These are phyloP conservation scores for Rachicladosporium sp. DNA, from an alignment of 2,329 filamentous ascomycete genomes.

Conservation along the genomic window DNA sequence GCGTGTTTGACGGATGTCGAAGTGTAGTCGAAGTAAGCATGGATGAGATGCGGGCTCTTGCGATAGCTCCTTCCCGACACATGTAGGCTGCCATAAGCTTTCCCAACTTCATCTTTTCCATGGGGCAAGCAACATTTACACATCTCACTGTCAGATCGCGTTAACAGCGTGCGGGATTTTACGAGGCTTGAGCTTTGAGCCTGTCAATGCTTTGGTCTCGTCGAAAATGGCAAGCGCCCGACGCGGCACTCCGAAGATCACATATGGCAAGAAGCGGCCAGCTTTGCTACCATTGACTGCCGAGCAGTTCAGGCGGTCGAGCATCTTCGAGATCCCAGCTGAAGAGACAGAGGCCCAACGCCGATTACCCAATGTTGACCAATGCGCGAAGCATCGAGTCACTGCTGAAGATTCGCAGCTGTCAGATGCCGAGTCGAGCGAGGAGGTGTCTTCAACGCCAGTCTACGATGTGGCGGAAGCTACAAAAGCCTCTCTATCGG, in stretches of 20 bases:
- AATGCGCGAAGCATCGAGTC: not conserved
- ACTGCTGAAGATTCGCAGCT: slow-evolving; percentile 18
- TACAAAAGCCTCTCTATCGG: not conserved
- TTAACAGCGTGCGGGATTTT: too few relatives aligned
- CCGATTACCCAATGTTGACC: not conserved
- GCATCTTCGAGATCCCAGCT: slow-evolving; percentile 8
- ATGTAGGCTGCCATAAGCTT: too few relatives aligned
- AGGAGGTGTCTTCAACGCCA: not conserved
- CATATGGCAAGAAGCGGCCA: slow-evolving; percentile 11
- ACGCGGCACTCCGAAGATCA: slow-evolving; percentile 5
- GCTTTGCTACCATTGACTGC: slow-evolving; percentile 13
- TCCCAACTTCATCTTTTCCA: too few relatives aligned
- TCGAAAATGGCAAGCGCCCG: too few relatives aligned
- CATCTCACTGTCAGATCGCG: too few relatives aligned
- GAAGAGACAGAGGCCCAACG: slow-evolving; percentile 4
- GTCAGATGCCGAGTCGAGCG: slow-evolving; percentile 12
- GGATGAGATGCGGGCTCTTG: too few relatives aligned
- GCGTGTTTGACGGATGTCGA: too few relatives aligned
- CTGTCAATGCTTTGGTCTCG: too few relatives aligned
- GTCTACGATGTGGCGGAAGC: not conserved
- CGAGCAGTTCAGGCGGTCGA: slow-evolving; percentile 10
- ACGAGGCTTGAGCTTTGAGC: too few relatives aligned
- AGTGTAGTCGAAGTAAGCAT: too few relatives aligned
- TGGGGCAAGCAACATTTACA: too few relatives aligned
- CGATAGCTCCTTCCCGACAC: too few relatives aligned